A percentile compares a stretch with the other conserved stretches of the same genome.
Evolutionary conservation across 768 basidiomycete species (phyloP).

Genomic region (Daedaleopsis nitida): DNA sequence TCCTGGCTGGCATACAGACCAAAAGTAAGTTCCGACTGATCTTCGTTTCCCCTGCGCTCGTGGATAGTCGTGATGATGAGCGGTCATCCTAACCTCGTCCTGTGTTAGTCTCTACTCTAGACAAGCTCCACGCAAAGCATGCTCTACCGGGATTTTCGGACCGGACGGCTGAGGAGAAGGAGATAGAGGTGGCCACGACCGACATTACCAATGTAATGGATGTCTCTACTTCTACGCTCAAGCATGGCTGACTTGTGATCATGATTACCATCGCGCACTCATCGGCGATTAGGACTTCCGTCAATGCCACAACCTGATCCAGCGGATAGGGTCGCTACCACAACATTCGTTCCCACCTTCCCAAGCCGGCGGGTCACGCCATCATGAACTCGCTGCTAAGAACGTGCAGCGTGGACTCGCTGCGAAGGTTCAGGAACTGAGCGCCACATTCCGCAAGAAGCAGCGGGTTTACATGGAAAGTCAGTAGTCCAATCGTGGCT

Average conservation of each 20-base stretch:
- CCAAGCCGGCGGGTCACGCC: slow-evolving; percentile 42
- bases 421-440: slow-evolving; percentile 93
- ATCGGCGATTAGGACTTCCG: slow-evolving; percentile 37
- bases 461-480: slow-evolving; percentile 99
- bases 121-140: slow-evolving; percentile 96
- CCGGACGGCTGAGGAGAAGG: slow-evolving; percentile 89
- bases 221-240: slow-evolving; percentile 5
- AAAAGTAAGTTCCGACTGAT: slow-evolving; percentile 67
- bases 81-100: slow-evolving; percentile 1
- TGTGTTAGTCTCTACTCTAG: slow-evolving; percentile 74
- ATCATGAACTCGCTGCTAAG: slow-evolving; percentile 71
- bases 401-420: slow-evolving; percentile 96
- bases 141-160: slow-evolving; percentile 96
- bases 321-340: slow-evolving; percentile 63
- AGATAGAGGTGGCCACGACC: slow-evolving; percentile 84
- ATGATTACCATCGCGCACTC: neutral
- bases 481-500: slow-evolving; percentile 44
- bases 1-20: slow-evolving; percentile 63
- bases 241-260: slow-evolving; percentile 7
- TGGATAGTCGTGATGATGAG: neutral
- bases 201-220: slow-evolving; percentile 81
- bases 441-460: slow-evolving; percentile 92
- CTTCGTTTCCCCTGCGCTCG: neutral
- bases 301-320: slow-evolving; percentile 58
- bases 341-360: slow-evolving; percentile 68